phyloP scores from a whole-genome alignment of 176 grass and related monocot species.

The Melocanna baccifera region DNA sequence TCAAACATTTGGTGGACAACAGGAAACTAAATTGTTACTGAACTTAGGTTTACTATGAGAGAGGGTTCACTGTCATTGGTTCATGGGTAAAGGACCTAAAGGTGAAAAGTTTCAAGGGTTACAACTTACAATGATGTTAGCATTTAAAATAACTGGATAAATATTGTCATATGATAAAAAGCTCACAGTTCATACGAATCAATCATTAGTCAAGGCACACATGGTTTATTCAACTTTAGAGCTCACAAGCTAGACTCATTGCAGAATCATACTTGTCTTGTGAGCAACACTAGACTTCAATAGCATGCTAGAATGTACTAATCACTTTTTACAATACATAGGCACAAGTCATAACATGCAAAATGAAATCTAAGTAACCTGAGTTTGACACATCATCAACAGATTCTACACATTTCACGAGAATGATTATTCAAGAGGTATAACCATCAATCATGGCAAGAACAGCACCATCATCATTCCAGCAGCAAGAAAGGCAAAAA shows the following conservation, averaged over 20 bases:
- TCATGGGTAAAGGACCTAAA: not conserved
- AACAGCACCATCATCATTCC: constrained; percentile 43
- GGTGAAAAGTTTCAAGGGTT: not conserved
- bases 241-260: not conserved
- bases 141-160: not conserved
- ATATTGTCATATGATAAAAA: not conserved
- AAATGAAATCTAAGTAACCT: too few relatives aligned
- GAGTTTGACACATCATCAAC: too few relatives aligned
- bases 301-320: too few relatives aligned
- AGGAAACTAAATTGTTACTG: not conserved
- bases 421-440: not conserved
- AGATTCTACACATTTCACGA: too few relatives aligned
- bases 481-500: constrained; percentile 35
- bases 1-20: not conserved
- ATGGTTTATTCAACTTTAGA: not conserved
- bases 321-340: too few relatives aligned
- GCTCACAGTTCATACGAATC: not conserved
- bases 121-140: not conserved
- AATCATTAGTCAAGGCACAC: not conserved
- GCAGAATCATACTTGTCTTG: too few relatives aligned
- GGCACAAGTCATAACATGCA: too few relatives aligned
- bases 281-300: too few relatives aligned
- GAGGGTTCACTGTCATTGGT: not conserved
- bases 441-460: constrained; percentile 35
- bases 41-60: not conserved